Evolutionary conservation across 371 early-diverging fungal species (phyloP), one percentile per base, ranked within the genome.

Genomic region (Funneliformis caledonium): DNA sequence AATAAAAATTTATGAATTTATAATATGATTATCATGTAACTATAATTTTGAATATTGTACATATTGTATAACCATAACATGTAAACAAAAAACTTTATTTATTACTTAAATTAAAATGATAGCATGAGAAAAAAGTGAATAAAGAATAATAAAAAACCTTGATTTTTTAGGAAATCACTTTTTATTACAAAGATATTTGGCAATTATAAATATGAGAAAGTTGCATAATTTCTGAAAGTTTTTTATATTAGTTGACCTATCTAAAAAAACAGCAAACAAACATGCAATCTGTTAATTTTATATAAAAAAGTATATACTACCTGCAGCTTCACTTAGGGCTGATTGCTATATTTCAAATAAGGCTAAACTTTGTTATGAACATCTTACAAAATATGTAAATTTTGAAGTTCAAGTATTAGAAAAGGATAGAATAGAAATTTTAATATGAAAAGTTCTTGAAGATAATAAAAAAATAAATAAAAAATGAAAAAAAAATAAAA

Each of bases 311-410:
- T 22, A 61, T n/a, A 61, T n/a, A n/a, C n/a, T 61, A 12, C 16
- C 61, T 61, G 61, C n/a, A 1, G 61, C 61, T 22, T 61, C 61
- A 22, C 1, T 61, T 1, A 61, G 3, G n/a, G 8, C 16, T 22
- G 19, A 16, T 61, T 61, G 61, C 26, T 61, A 19, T 61, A n/a
- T 61, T 61, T 61, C 1, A 61, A 61, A 61, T 26, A 61, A 61
- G n/a, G 26, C 61, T 7, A 61, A 61, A 61, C 61, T 61, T 3
- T 61, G 1, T 16, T 2, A 22, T 1, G 26, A 4, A 26, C 61
- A 61, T 61, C 22, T 61, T n/a, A 61, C n/a, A 61, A 61, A 61
- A 61, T 61, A n/a, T 61, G 61, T 12, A 61, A 61, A 61, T 61
- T 61, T 61, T 61, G n/a, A 22, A 8, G 8, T 19, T 22, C 61